Evolutionary conservation across 2,329 filamentous ascomycete species (phyloP).

Genomic region (Delphinella strobiligena): DNA sequence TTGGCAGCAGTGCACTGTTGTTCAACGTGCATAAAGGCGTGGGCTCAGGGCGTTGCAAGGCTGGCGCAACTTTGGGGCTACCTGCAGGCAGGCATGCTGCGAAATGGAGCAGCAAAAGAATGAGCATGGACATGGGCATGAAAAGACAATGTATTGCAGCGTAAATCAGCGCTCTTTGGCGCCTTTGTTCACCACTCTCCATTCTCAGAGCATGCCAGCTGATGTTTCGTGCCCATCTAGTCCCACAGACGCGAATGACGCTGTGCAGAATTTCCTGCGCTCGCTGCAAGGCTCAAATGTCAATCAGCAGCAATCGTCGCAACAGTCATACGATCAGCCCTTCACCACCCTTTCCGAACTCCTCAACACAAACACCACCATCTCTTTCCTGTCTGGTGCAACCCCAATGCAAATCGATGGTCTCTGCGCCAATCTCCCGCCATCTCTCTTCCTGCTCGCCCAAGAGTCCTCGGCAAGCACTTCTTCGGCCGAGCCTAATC

Average conservation of each 20-base stretch:
- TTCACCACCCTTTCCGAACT: slow-evolving; percentile 83
- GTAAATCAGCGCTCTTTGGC: not conserved
- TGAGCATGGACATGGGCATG: not conserved
- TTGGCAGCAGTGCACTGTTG: not conserved
- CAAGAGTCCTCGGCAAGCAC: slow-evolving; percentile 45
- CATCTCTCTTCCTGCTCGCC: slow-evolving; percentile 63
- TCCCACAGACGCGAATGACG: slow-evolving; percentile 57
- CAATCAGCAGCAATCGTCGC: slow-evolving; percentile 10
- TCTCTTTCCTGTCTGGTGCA: slow-evolving; percentile 62
- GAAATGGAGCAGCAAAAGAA: too few species aligned
- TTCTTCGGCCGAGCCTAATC: slow-evolving; percentile 49
- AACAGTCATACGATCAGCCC: slow-evolving; percentile 43
- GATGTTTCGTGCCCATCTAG: slow-evolving; percentile 29
- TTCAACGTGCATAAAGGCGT: not conserved
- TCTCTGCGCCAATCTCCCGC: slow-evolving; percentile 67
- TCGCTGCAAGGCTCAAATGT: slow-evolving; percentile 54
- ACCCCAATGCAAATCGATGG: slow-evolving; percentile 55
- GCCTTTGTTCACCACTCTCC: not conserved
- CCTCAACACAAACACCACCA: slow-evolving; percentile 62
- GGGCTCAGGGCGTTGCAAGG: slow-evolving; percentile 12
- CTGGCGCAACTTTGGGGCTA: not conserved
- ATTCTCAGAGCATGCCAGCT: slow-evolving; percentile 1
- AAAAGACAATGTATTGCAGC: not conserved
- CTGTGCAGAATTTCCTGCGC: slow-evolving; percentile 79
- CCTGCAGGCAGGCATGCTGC: not conserved